Conservation (phyloP, 164 flowering plant genomes). For the Berberis thunbergii region DNA sequence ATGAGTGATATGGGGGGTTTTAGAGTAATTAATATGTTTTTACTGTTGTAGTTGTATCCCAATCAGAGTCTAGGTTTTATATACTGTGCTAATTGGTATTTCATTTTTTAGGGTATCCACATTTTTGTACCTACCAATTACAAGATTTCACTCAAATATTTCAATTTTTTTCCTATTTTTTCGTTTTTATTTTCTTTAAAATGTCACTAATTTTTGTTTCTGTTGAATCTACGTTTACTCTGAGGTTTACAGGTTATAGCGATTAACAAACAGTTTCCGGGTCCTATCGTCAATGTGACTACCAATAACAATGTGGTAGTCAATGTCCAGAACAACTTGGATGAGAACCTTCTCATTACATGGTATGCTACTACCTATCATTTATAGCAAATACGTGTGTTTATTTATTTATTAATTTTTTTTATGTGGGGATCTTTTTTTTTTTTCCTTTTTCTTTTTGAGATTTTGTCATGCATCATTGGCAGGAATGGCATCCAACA, state of each 20-base stretch:
- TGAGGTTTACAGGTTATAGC: conserved; percentile 68
- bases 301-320: conserved; percentile 74
- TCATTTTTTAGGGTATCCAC: not conserved
- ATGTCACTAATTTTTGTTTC: not conserved
- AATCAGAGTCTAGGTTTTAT: not conserved
- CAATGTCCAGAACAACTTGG: conserved; percentile 74
- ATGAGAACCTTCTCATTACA: conserved; percentile 65
- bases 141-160: not conserved
- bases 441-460: not conserved
- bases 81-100: not conserved
- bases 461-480: not conserved
- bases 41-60: not conserved
- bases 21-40: too few species aligned
- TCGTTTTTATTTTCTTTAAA: not conserved
- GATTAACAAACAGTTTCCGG: conserved; percentile 76
- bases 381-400: too few species aligned
- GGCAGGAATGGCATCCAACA: conserved; percentile 82
- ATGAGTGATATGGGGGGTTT: not conserved
- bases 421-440: too few species aligned
- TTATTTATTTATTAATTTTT: too few species aligned
- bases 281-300: conserved; percentile 74
- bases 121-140: not conserved
- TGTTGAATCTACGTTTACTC: conserved; percentile 9
- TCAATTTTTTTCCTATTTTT: not conserved
- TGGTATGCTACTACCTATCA: conserved; percentile 38